Evolutionary conservation across 306 rosid species (phyloP).

Genomic region (Vicia villosa): DNA sequence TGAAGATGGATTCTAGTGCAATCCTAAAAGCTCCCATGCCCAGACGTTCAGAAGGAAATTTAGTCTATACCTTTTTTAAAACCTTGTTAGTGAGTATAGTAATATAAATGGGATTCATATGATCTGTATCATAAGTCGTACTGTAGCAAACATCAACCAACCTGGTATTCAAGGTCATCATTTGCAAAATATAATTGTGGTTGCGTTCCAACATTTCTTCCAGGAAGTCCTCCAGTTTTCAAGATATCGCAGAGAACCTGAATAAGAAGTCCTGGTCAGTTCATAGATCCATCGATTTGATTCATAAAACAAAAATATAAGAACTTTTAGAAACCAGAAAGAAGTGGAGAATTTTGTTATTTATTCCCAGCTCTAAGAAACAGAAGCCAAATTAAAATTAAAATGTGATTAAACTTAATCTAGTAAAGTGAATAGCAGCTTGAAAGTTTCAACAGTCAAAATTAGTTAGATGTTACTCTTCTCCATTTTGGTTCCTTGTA

Average conservation of each 20-base stretch:
- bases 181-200: constrained; percentile 78
- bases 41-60: constrained; percentile 90
- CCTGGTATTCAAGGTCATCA: constrained; percentile 95
- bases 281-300: constrained; percentile 15
- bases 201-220: constrained; percentile 65
- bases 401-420: constrained; percentile 5
- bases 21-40: constrained; percentile 98
- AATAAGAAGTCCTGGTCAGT: constrained; percentile 33
- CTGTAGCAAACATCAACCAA: constrained; percentile 42
- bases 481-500: constrained; percentile 9
- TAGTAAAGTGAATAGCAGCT: not conserved
- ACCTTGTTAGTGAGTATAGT: constrained; percentile 52
- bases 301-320: constrained; percentile 18
- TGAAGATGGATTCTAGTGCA: constrained; percentile 87
- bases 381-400: constrained; percentile 6
- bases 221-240: constrained; percentile 93
- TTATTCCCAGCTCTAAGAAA: constrained; percentile 22
- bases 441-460: constrained; percentile 17
- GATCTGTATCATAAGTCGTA: constrained; percentile 32
- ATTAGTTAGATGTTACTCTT: constrained; percentile 7
- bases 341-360: not conserved
- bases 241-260: constrained; percentile 92
- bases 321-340: constrained; percentile 8
- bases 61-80: constrained; percentile 71
- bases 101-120: constrained; percentile 28